Conservation (phyloP, 352 stramenopile genomes). For the Phytophthora constricta region DNA sequence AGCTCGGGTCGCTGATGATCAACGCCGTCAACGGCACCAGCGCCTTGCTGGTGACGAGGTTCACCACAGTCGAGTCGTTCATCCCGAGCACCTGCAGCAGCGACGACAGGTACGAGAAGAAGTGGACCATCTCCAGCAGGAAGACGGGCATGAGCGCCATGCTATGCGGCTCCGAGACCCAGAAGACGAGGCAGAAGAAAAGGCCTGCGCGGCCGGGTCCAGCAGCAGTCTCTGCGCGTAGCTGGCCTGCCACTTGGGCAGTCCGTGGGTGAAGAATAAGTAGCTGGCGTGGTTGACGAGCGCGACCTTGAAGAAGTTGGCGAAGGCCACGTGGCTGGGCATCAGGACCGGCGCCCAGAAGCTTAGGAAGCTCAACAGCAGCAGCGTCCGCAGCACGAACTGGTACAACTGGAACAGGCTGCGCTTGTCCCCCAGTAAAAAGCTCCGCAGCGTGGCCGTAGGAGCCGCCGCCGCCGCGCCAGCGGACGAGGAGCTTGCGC, state of each 20-base stretch:
- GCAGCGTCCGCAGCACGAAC: constrained; percentile 65
- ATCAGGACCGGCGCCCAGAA: constrained; percentile 74
- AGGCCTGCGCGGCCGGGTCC: constrained; percentile 81
- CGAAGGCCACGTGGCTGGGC: constrained; percentile 56
- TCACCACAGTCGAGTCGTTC: constrained; percentile 43
- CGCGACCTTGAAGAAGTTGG: constrained; percentile 83
- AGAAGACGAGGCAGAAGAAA: constrained; percentile 91
- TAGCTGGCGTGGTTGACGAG: constrained; percentile 83
- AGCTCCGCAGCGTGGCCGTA: constrained; percentile 38
- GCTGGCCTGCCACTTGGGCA: constrained; percentile 65
- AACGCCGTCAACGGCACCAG: constrained; percentile 62
- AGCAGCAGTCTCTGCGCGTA: constrained; percentile 87
- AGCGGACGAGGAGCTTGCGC: constrained; percentile 7
- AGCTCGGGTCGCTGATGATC: constrained; percentile 70
- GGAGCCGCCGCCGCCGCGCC: constrained; percentile 16
- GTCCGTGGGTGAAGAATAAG: constrained; percentile 82
- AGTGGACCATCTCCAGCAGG: constrained; percentile 83
- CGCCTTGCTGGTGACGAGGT: constrained; percentile 51
- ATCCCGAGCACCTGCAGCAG: constrained; percentile 70
- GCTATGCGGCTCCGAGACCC: constrained; percentile 72
- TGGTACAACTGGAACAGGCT: constrained; percentile 77
- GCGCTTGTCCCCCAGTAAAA: constrained; percentile 70
- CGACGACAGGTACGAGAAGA: constrained; percentile 62
- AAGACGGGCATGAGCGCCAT: constrained; percentile 85
- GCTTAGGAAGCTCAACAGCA: constrained; percentile 72